Base-by-base conservation (phyloP, 352 stramenopile species). In the Pythium utonaiense region DNA sequence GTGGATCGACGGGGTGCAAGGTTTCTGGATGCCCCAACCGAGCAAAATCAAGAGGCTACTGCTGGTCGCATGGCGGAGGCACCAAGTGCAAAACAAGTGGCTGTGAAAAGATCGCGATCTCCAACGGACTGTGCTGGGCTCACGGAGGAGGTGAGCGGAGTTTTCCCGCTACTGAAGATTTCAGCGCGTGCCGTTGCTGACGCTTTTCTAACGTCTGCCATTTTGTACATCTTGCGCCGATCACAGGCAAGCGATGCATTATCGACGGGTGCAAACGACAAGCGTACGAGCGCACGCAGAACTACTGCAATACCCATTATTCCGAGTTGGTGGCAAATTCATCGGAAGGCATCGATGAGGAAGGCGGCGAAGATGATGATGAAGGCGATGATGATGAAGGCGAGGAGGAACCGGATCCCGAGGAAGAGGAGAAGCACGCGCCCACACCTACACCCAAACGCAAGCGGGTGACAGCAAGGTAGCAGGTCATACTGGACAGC, bases 41-140 rank as follows among this genome's bases (percentile, higher is more conserved):
- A n/a, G 84, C 83, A 65, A 93, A 93, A 66, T 91, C 83, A 28
- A 70, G 81, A n/a, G 86, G 86, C 16, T 87, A 88, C 45, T 95
- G 86, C 63, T 93, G 84, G 86, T 91, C 80, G 0, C 86, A 95
- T 61, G 86, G 86, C 40, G 86, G 86, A 1, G 86, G 86, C n/a
- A 89, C 79, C 54, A 89, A 90, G 56, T 95, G 86, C 70, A 88
- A 86, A 57, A 59, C 61, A 2, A 61, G 71, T n/a, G 63, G 67
- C 21, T 95, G 86, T 56, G 74, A 80, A 50, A 93, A 89, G 66
- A 89, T 91, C 49, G 80, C 83, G 49, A 89, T 91, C 60, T 91
- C 80, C 0, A 89, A 89, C 57, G 79, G 75, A 0, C 64, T 91
- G 1, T 93, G 83, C 55, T 91, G 83, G 81, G 80, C 83, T 10